A percentile compares a stretch with the other conserved stretches of the same genome.
These are phyloP conservation scores for Hypoxylon intermedium DNA, from an alignment of 495 filamentous ascomycete genomes.

Conservation along the genomic window DNA sequence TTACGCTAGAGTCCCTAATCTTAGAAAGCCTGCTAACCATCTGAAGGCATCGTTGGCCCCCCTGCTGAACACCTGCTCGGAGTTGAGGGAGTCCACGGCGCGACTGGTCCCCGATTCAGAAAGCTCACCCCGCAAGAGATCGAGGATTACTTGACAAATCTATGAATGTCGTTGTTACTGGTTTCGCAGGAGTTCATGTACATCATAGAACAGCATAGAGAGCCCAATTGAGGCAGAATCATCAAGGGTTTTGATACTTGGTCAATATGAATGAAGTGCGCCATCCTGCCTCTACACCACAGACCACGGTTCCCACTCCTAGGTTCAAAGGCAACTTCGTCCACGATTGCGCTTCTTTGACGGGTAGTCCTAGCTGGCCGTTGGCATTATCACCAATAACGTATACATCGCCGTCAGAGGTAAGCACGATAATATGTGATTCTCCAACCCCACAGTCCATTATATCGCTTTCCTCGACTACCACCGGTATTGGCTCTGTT, in stretches of 20 bases:
- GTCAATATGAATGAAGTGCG: constrained; percentile 54
- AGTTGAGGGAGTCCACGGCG: constrained; percentile 88
- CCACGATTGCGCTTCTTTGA: constrained; percentile 38
- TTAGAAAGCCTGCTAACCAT: constrained; percentile 45
- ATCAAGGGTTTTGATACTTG: constrained; percentile 31
- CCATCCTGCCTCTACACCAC: constrained; percentile 54
- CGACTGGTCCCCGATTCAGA: constrained; percentile 89
- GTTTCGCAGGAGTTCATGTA: constrained; percentile 39
- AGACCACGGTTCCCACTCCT: constrained; percentile 35
- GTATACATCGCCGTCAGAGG: constrained; percentile 58
- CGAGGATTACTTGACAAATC: constrained; percentile 97
- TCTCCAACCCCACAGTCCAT: constrained; percentile 65
- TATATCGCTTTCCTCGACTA: constrained; percentile 52
- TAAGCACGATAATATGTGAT: constrained; percentile 64
- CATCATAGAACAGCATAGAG: constrained; percentile 55
- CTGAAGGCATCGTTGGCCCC: constrained; percentile 86
- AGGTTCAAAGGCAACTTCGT: constrained; percentile 44
- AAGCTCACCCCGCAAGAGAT: constrained; percentile 98
- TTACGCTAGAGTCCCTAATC: neutral
- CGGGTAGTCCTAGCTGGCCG: constrained; percentile 64
- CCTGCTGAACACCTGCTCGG: constrained; percentile 92
- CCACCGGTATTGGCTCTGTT: constrained; percentile 42
- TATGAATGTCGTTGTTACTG: constrained; percentile 62
- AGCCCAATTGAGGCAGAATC: constrained; percentile 35
- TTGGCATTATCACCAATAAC: constrained; percentile 61